Percentiles rank a stretch among this genome's conserved stretches.
Evolutionary conservation across 306 rosid species (phyloP).

Genomic region (Myrica gale): DNA sequence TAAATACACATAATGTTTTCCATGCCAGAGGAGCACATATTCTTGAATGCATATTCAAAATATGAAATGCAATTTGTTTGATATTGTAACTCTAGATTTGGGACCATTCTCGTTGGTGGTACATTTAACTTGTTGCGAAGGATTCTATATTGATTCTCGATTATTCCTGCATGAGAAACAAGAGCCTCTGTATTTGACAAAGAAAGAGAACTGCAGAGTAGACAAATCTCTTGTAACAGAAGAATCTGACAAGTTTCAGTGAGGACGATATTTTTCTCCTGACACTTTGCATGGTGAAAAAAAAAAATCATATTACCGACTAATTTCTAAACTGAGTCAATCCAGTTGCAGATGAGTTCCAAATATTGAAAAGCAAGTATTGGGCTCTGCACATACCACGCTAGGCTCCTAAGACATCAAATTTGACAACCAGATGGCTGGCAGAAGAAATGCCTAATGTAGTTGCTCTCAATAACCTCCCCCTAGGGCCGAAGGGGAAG

Average conservation of each 20-base stretch:
- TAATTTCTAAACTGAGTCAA: neutral
- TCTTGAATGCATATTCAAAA: constrained; percentile 9
- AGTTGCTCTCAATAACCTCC: no score
- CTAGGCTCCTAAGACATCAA: neutral
- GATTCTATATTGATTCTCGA: neutral
- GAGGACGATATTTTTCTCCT: neutral
- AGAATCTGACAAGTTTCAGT: neutral
- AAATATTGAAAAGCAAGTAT: neutral
- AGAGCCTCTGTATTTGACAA: neutral
- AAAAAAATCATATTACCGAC: neutral
- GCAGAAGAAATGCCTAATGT: no score
- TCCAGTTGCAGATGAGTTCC: neutral
- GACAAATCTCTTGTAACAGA: neutral
- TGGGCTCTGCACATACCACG: neutral
- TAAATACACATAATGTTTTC: constrained; percentile 42
- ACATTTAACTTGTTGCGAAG: neutral
- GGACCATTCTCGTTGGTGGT: neutral
- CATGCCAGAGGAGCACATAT: constrained; percentile 19
- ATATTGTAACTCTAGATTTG: neutral
- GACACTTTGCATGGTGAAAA: neutral
- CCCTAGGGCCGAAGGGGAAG: no score
- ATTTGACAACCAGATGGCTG: neutral
- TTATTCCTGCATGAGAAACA: neutral
- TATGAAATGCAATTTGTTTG: constrained; percentile 10
- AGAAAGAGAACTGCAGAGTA: neutral